Conservation (phyloP, 768 basidiomycete species). For the Cytidiella melzeri region DNA sequence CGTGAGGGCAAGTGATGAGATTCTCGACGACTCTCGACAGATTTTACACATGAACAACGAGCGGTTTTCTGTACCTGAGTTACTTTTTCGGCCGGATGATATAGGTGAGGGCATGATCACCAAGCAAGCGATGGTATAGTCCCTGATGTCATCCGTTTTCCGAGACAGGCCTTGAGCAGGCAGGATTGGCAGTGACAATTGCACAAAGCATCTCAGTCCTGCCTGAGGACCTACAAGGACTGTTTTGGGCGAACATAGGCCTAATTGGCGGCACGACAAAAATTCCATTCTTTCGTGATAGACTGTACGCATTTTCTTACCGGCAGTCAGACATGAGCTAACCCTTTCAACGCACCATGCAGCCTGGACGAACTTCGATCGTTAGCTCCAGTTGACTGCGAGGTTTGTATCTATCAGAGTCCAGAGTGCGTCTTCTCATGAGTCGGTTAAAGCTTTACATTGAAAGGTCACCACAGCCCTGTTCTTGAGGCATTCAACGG, state of each 20-base stretch:
- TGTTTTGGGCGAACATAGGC: constrained; percentile 96
- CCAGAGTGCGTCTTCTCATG: constrained; percentile 76
- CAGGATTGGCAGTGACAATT: constrained; percentile 72
- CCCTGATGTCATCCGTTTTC: no score
- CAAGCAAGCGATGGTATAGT: constrained; percentile 6
- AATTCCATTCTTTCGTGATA: constrained; percentile 63
- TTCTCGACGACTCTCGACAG: constrained; percentile 50
- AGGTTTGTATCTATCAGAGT: constrained; percentile 67
- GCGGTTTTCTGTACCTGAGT: constrained; percentile 87
- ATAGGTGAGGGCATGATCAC: constrained; percentile 53
- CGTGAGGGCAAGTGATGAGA: constrained; percentile 48
- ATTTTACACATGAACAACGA: constrained; percentile 87
- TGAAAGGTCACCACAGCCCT: constrained; percentile 48
- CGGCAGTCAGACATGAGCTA: neutral
- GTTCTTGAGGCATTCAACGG: constrained; percentile 60
- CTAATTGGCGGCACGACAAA: constrained; percentile 80
- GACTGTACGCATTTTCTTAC: constrained; percentile 47
- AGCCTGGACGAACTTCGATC: constrained; percentile 72
- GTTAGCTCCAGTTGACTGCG: constrained; percentile 76
- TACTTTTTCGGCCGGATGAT: constrained; percentile 85
- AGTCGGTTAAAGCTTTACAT: no score
- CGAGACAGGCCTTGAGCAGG: constrained; percentile 64
- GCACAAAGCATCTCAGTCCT: constrained; percentile 70
- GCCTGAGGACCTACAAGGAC: constrained; percentile 76
- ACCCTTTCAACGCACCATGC: constrained; percentile 10